phyloP scores from a whole-genome alignment of 257 asterid species.

The Galeopsis tetrahit region DNA sequence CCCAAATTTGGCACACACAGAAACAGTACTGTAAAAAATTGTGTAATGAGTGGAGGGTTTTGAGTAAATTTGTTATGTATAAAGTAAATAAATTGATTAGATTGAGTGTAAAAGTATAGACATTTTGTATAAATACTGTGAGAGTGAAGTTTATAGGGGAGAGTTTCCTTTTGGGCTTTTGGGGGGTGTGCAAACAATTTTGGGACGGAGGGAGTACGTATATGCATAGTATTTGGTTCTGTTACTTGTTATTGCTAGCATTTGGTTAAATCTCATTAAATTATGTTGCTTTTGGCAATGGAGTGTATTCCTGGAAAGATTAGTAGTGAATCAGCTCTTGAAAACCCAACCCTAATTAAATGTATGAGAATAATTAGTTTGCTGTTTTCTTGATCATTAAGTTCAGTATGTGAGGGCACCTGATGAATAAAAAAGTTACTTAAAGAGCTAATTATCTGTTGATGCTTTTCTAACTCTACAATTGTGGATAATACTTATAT shows the following conservation, averaged over 20 bases:
- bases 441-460: slow-evolving; percentile 8
- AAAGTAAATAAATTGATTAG: no score
- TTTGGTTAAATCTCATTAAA: slow-evolving; percentile 21
- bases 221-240: background rate
- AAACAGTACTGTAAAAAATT: no score
- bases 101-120: no score
- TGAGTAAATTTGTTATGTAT: no score
- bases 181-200: no score
- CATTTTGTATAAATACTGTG: no score
- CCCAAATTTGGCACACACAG: no score
- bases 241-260: slow-evolving; percentile 14
- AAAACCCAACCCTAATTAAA: background rate
- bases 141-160: no score
- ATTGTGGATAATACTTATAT: slow-evolving; percentile 24
- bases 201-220: background rate
- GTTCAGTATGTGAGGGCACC: slow-evolving; percentile 11
- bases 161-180: no score
- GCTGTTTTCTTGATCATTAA: background rate
- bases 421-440: background rate
- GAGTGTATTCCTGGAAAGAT: slow-evolving; percentile 40
- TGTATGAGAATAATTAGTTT: background rate
- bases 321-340: background rate
- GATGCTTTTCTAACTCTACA: slow-evolving; percentile 15
- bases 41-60: no score
- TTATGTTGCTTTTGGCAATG: slow-evolving; percentile 35